Base-by-base conservation (phyloP, 2,329 filamentous ascomycete species). In the Aspergillus carbonarius region DNA sequence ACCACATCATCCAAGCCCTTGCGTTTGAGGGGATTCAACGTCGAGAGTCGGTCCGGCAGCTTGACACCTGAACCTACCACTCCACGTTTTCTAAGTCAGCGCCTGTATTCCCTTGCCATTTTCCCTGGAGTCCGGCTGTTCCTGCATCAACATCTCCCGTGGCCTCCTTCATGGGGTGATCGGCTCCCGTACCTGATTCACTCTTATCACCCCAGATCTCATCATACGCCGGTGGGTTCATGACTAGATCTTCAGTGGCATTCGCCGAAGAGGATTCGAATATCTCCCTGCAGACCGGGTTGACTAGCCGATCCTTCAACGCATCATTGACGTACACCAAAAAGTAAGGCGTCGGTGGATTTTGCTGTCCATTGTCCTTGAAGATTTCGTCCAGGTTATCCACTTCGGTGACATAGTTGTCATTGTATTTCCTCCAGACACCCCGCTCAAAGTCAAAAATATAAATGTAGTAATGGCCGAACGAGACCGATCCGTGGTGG, bases 381-480 rank as follows among this genome's bases (percentile, higher is more conserved):
- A 95, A 87, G 40, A 96, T 90, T 51, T 88, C 84, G 15, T 81
- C 80, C 7, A 84, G 81, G 67, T 90, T 83, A 13, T 81, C 78
- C 25, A 86, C 83, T 63, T 90, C 86, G 2, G 85, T 88, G 23
- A 99, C 92, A 15, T 83, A 83, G 55, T 89, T 88, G 69, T 99
- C 95, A 72, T 99, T 99, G 81, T 97, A 99, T 70, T 91, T 92
- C 58, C 92, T 88, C 93, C 95, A 99, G 18, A 93, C 80, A 35
- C 87, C 78, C 48, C 86, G 84, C 63, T 88, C 84, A 73, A 96
- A 96, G 77, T 98, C 95, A 70, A 88, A 90, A 63, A 99, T 96
- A 83, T 93, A 97, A 46, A 97, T 92, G 88, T 92, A 97, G 77
- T 98, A 99, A 74, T 99, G 95, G 0, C 95, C 95, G 47, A 88